Evolutionary conservation across 1,139 yeast genomes (phyloP).

Genomic region (Arxiozyma bovina): DNA sequence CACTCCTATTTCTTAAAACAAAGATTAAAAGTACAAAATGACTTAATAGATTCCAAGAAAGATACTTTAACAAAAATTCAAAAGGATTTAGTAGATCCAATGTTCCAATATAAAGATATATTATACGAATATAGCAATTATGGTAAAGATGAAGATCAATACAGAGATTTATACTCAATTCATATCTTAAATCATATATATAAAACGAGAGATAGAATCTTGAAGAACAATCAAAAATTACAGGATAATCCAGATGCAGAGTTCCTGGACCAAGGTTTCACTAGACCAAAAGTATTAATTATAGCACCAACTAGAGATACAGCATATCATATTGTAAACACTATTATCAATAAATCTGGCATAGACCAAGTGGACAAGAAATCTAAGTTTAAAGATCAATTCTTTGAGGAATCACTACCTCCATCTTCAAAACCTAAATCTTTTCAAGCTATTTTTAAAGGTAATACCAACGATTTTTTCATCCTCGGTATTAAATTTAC

Average conservation of each 20-base stretch:
- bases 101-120: conserved; percentile 68
- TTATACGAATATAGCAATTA: conserved; percentile 49
- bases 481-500: conserved; percentile 85
- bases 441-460: conserved; percentile 69
- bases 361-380: conserved; percentile 71
- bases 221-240: conserved; percentile 64
- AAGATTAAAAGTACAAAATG: conserved; percentile 25
- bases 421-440: conserved; percentile 71
- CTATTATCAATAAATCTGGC: conserved; percentile 55
- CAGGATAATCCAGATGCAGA: conserved; percentile 39
- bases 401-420: conserved; percentile 42
- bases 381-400: conserved; percentile 65
- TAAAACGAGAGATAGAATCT: conserved; percentile 74
- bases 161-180: conserved; percentile 56
- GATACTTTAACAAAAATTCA: conserved; percentile 34
- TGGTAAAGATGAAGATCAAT: conserved; percentile 35
- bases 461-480: conserved; percentile 88
- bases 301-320: conserved; percentile 78
- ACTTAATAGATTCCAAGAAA: conserved; percentile 14
- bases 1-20: conserved; percentile 31
- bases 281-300: conserved; percentile 81
- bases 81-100: conserved; percentile 44
- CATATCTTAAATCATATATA: conserved; percentile 77
- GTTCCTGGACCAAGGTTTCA: conserved; percentile 86
- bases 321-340: conserved; percentile 61